Conservation (phyloP, 495 filamentous ascomycete genomes). For the Glarea lozoyensis region DNA sequence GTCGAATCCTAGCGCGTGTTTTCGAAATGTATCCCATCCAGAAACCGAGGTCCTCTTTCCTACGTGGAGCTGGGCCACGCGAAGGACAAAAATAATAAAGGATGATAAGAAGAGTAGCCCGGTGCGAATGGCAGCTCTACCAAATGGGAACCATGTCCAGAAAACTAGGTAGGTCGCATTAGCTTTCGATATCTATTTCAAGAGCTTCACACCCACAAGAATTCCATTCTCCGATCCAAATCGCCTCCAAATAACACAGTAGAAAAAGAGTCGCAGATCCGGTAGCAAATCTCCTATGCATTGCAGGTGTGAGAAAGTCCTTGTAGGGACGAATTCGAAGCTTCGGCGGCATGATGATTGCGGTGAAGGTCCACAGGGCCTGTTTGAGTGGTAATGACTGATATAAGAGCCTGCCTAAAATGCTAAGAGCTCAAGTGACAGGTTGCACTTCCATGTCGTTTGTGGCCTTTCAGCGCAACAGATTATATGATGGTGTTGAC, state of each 20-base stretch:
- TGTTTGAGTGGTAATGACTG: constrained; percentile 14
- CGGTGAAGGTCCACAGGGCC: not conserved
- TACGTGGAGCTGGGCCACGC: constrained; percentile 77
- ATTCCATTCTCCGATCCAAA: constrained; percentile 61
- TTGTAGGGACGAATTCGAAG: constrained; percentile 30
- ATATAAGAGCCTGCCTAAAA: not conserved
- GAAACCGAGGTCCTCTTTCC: constrained; percentile 62
- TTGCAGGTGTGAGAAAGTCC: constrained; percentile 80
- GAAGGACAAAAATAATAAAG: constrained; percentile 62
- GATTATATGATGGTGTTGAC: constrained; percentile 1
- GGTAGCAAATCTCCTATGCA: constrained; percentile 78
- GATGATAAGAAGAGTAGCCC: constrained; percentile 65
- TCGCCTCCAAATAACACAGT: constrained; percentile 65
- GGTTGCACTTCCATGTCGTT: constrained; percentile 3
- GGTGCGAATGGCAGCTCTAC: constrained; percentile 65
- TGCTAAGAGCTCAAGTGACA: constrained; percentile 5
- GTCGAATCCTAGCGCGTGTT: constrained; percentile 43
- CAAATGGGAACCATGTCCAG: constrained; percentile 82
- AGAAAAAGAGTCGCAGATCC: constrained; percentile 56
- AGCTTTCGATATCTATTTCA: constrained; percentile 5
- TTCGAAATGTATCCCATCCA: constrained; percentile 51
- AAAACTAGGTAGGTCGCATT: constrained; percentile 44
- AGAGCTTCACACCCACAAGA: constrained; percentile 38
- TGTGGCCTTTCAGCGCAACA: not conserved
- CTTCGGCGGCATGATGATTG: constrained; percentile 15